phyloP scores from a whole-genome alignment of 2,329 filamentous ascomycete genomes.

The Sarocladium strictum region DNA sequence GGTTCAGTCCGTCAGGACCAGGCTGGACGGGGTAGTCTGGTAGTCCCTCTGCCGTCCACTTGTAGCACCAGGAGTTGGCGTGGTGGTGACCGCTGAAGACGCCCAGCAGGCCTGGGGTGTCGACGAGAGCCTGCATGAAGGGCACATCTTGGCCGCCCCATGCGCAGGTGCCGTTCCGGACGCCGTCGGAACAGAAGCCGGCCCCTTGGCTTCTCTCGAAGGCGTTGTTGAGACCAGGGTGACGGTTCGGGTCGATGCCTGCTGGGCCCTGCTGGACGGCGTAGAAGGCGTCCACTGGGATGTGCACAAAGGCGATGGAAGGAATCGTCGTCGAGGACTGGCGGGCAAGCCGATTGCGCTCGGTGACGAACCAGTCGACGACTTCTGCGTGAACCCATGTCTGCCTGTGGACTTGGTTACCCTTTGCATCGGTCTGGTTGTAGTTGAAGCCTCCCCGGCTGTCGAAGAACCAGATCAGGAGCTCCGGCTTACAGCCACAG shows the following conservation, averaged over 20 bases:
- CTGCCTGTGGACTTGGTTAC: slow-evolving; percentile 17
- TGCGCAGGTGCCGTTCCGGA: slow-evolving; percentile 17
- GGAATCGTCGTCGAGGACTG: slow-evolving; percentile 30
- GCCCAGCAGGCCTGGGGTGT: slow-evolving; percentile 42
- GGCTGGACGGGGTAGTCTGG: slow-evolving; percentile 15
- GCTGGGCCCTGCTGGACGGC: slow-evolving; percentile 16
- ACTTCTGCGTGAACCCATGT: slow-evolving; percentile 40
- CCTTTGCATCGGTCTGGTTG: slow-evolving; percentile 23
- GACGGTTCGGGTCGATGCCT: slow-evolving; percentile 19
- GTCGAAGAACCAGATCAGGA: slow-evolving; percentile 66
- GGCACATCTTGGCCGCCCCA: slow-evolving; percentile 40
- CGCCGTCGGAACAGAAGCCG: slow-evolving; percentile 24
- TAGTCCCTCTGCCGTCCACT: slow-evolving; percentile 24
- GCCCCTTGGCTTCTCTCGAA: slow-evolving; percentile 24
- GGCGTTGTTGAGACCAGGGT: slow-evolving; percentile 31
- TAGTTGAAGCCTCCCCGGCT: slow-evolving; percentile 50
- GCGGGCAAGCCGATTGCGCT: slow-evolving; percentile 16
- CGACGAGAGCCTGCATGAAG: slow-evolving; percentile 51
- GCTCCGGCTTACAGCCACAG: slow-evolving; percentile 25
- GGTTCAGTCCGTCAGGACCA: slow-evolving; percentile 22
- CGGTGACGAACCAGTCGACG: slow-evolving; percentile 37
- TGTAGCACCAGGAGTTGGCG: slow-evolving; percentile 44
- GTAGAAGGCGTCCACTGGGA: slow-evolving; percentile 29
- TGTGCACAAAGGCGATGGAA: slow-evolving; percentile 44
- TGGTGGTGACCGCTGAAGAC: slow-evolving; percentile 58